A percentile compares a stretch with the other conserved stretches of the same genome.
These are phyloP conservation scores for Cordyceps javanica DNA, from an alignment of 2,329 filamentous ascomycete genomes.

Conservation along the genomic window DNA sequence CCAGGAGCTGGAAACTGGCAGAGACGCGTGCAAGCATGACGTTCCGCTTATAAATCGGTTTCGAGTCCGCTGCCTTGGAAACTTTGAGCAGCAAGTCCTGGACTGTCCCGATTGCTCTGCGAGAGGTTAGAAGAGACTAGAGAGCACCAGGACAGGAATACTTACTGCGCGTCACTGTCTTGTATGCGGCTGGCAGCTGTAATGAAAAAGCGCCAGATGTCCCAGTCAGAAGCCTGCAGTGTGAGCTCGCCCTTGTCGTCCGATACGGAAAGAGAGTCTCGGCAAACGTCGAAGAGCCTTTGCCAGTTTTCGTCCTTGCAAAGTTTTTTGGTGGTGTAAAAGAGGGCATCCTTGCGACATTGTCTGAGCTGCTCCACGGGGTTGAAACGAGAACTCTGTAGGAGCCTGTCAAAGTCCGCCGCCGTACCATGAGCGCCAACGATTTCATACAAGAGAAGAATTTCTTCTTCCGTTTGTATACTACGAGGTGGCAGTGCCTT, in stretches of 20 bases:
- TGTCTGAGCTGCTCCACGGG: conserved; percentile 38
- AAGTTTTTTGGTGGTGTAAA: conserved; percentile 34
- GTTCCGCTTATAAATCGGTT: conserved; percentile 35
- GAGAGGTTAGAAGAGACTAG: conserved; percentile 14
- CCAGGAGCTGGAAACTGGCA: conserved; percentile 29
- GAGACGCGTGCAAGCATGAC: conserved; percentile 33
- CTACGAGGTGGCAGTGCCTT: conserved; percentile 21
- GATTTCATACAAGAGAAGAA: conserved; percentile 43
- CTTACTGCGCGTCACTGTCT: conserved; percentile 28
- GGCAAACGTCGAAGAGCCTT: conserved; percentile 37
- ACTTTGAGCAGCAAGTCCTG: conserved; percentile 26
- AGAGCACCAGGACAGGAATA: not conserved
- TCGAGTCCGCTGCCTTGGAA: conserved; percentile 23
- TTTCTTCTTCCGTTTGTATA: conserved; percentile 44
- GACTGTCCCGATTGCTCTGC: conserved; percentile 23
- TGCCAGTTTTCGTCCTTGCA: conserved; percentile 36
- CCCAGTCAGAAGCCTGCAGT: conserved; percentile 40
- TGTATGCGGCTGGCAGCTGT: conserved; percentile 30
- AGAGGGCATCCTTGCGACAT: conserved; percentile 41
- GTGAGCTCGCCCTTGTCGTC: conserved; percentile 32
- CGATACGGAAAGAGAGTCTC: conserved; percentile 33
- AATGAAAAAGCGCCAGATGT: conserved; percentile 34
- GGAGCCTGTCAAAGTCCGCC: conserved; percentile 35
- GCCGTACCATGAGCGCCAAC: conserved; percentile 36
- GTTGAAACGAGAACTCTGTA: conserved; percentile 33